A percentile compares a stretch with the other conserved stretches of the same genome.
phyloP scores from a whole-genome alignment of 805 yeast genomes.

The Candida fluviatilis region DNA sequence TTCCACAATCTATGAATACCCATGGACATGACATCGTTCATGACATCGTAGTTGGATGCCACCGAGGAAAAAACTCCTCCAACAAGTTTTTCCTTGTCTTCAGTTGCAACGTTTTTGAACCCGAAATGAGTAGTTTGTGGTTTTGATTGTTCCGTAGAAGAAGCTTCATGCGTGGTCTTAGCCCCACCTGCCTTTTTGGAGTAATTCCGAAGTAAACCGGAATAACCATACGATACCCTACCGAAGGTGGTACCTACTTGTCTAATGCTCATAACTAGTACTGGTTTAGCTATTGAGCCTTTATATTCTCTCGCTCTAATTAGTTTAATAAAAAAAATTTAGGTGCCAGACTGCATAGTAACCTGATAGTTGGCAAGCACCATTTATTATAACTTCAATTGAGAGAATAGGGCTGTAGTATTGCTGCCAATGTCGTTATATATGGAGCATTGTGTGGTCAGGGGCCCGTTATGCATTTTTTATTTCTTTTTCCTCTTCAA shows the following conservation, averaged over 20 bases:
- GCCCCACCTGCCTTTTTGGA: neutral
- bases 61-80: constrained; percentile 91
- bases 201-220: neutral
- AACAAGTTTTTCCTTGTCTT: constrained; percentile 78
- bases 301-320: no score
- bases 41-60: constrained; percentile 88
- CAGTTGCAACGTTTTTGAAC: constrained; percentile 71
- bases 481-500: no score
- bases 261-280: constrained; percentile 2
- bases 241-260: neutral
- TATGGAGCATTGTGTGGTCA: no score
- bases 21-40: constrained; percentile 97
- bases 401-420: no score
- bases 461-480: no score
- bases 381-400: no score
- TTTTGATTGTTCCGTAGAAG: constrained; percentile 2
- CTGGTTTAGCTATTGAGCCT: no score
- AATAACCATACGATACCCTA: constrained; percentile 1
- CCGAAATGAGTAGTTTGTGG: constrained; percentile 87
- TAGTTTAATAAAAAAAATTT: no score
- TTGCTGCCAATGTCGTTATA: no score
- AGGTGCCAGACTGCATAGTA: neutral
- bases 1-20: constrained; percentile 97
- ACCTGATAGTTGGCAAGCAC: no score
- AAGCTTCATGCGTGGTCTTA: neutral